Evolutionary conservation across 225 moss, liverwort and hornwort genomes (phyloP), one percentile per base, ranked within the genome.

Genomic region (Lunularia cruciata): DNA sequence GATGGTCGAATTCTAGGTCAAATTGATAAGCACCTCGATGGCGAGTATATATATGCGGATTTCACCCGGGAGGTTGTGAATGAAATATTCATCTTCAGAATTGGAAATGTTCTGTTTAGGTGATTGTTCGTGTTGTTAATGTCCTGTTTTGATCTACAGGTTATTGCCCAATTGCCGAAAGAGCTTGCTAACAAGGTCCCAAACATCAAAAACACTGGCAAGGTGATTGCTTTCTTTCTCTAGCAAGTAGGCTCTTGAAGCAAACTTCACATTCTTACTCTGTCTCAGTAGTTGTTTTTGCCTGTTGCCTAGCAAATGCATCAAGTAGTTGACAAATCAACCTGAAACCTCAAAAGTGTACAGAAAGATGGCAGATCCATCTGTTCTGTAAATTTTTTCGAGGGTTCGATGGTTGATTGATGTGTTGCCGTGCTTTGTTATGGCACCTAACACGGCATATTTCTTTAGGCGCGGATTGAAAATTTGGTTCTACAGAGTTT

Each of bases 131-230:
- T 45, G 25, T 43, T 6, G 13, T 8, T 35, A 10, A 15, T 28
- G 15, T 28, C 9, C 8, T 51, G 8, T 19, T n/a, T 30, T 23
- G 20, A 15, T 51, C n/a, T 51, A 51, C 69, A 69, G 69, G 43
- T 54, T 28, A 27, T 69, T 39, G 23, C 69, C 0, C 54, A 57
- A n/a, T 57, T 69, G 56, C 69, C 69, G 6, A 69, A 69, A 40
- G 69, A 69, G 40, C n/a, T 69, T 23, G 8, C 25, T 23, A 37
- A 26, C 26, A 69, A 55, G 18, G 39, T 40, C 5, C 39, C 69
- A 9, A 69, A 69, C 43, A 69, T 69, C 19, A 69, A 56, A 33
- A 56, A 69, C 57, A 69, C 69, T 40, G 69, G 69, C 23, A 69
- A 69, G 69, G 69, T 69, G 30, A 56, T 25, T 54, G 5, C 5